phyloP scores from a whole-genome alignment of 2,329 filamentous ascomycete genomes.

The Phialemoniopsis sp. region DNA sequence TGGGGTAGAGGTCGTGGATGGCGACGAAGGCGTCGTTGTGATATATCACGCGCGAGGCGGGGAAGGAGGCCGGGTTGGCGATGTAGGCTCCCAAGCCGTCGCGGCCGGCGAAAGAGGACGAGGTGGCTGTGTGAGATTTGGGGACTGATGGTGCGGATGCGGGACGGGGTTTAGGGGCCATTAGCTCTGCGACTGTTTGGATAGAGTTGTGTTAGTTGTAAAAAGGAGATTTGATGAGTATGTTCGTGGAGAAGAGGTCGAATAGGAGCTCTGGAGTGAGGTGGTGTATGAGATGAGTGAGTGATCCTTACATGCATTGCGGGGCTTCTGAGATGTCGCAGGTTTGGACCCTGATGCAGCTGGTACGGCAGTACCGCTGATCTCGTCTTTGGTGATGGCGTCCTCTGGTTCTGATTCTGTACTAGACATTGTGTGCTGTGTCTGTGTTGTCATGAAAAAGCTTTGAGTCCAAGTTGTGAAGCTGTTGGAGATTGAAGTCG shows the following conservation, averaged over 20 bases:
- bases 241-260: no score
- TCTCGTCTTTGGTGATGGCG: constrained; percentile 34
- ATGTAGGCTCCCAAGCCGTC: constrained; percentile 67
- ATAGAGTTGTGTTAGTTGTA: constrained; percentile 7
- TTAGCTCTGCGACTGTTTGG: constrained; percentile 44
- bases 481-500: no score
- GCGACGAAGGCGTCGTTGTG: constrained; percentile 66
- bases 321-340: constrained; percentile 16
- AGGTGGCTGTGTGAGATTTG: constrained; percentile 13
- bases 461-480: no score
- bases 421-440: neutral
- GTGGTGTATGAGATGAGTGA: neutral
- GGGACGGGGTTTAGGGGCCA: constrained; percentile 41
- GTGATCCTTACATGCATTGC: constrained; percentile 33
- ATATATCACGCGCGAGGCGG: constrained; percentile 57
- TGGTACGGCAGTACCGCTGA: constrained; percentile 24
- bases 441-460: no score
- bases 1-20: constrained; percentile 82
- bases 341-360: constrained; percentile 10
- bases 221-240: neutral
- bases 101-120: constrained; percentile 34
- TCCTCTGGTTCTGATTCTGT: constrained; percentile 24
- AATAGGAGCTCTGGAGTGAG: neutral
- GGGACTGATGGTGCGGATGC: constrained; percentile 11
- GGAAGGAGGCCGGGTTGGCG: constrained; percentile 54